These are phyloP conservation scores for Flaveria trinervia DNA, from an alignment of 129 eudicot genomes.

Conservation along the genomic window DNA sequence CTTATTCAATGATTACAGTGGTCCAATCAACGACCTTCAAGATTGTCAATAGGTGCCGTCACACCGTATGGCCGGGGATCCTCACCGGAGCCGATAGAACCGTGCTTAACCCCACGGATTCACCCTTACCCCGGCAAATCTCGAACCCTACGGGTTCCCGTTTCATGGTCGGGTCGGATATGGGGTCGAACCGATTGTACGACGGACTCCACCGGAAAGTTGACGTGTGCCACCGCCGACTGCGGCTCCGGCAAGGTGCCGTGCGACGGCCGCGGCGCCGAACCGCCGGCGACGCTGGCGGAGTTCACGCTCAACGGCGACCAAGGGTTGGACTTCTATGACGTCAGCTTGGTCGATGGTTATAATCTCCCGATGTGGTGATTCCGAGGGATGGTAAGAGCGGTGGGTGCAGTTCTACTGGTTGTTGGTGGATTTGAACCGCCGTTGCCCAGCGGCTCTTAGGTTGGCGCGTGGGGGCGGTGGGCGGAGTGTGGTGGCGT, in stretches of 20 bases:
- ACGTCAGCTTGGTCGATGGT: slow-evolving; percentile 91
- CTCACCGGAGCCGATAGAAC: slow-evolving; percentile 72
- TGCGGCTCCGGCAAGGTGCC: slow-evolving; percentile 72
- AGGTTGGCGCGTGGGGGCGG: slow-evolving; percentile 51
- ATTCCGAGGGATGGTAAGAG: slow-evolving; percentile 58
- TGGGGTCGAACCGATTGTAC: slow-evolving; percentile 80
- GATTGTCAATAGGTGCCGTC: slow-evolving; percentile 68
- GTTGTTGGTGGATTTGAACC: slow-evolving; percentile 79
- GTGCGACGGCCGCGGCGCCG: slow-evolving; percentile 78
- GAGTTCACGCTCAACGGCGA: slow-evolving; percentile 89
- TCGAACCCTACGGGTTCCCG: slow-evolving; percentile 53
- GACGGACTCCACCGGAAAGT: slow-evolving; percentile 46
- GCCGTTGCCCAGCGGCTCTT: slow-evolving; percentile 65
- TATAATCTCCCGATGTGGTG: slow-evolving; percentile 81
- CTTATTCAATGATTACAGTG: slow-evolving; percentile 30
- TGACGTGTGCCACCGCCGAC: slow-evolving; percentile 74
- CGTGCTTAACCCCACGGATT: slow-evolving; percentile 54
- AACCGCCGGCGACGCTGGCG: slow-evolving; percentile 85
- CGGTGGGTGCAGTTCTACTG: slow-evolving; percentile 67
- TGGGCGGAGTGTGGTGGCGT: slow-evolving; percentile 58
- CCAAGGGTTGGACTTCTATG: slow-evolving; percentile 75
- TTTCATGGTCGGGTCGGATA: slow-evolving; percentile 84
- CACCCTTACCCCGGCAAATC: slow-evolving; percentile 59
- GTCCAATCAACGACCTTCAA: slow-evolving; percentile 64
- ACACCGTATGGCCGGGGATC: slow-evolving; percentile 89